Evolutionary conservation across 108 stramenopile species (phyloP).

Genomic region (Stephanodiscus triporus): DNA sequence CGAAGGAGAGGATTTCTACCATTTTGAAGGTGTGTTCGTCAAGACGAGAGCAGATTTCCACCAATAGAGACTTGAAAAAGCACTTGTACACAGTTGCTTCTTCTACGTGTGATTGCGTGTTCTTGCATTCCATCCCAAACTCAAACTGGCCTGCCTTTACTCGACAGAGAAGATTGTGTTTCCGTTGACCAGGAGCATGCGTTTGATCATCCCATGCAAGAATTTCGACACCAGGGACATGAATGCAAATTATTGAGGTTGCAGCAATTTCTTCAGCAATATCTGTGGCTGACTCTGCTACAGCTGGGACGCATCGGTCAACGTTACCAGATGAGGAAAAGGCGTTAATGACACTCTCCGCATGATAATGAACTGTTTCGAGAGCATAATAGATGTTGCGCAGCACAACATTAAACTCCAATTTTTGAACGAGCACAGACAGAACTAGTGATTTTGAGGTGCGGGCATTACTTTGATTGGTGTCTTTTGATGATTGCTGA

Average conservation of each 20-base stretch:
- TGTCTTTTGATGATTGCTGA: neutral
- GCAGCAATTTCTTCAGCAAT: neutral
- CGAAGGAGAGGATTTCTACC: conserved; percentile 21
- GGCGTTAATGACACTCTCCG: neutral
- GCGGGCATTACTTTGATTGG: neutral
- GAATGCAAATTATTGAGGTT: conserved; percentile 30
- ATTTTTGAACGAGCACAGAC: conserved; percentile 56
- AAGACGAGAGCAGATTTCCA: conserved; percentile 18
- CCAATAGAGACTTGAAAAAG: neutral
- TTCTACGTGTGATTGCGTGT: neutral
- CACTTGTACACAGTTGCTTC: conserved; percentile 18
- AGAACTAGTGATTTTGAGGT: conserved; percentile 49
- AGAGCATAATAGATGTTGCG: conserved; percentile 56
- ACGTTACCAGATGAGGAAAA: neutral
- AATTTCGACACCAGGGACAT: conserved; percentile 28
- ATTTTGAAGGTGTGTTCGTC: conserved; percentile 3
- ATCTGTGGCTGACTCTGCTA: neutral
- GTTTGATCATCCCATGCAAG: conserved; percentile 14
- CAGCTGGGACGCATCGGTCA: neutral
- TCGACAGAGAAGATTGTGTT: conserved; percentile 14
- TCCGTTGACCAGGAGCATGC: neutral
- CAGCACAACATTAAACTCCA: conserved; percentile 58
- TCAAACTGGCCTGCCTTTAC: conserved; percentile 23
- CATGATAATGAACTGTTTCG: conserved; percentile 59
- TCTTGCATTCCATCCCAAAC: conserved; percentile 23